Percentiles rank a stretch among this genome's conserved stretches.
Evolutionary conservation across 306 rosid species (phyloP).

Genomic region (Cotoneaster glaucophyllus): DNA sequence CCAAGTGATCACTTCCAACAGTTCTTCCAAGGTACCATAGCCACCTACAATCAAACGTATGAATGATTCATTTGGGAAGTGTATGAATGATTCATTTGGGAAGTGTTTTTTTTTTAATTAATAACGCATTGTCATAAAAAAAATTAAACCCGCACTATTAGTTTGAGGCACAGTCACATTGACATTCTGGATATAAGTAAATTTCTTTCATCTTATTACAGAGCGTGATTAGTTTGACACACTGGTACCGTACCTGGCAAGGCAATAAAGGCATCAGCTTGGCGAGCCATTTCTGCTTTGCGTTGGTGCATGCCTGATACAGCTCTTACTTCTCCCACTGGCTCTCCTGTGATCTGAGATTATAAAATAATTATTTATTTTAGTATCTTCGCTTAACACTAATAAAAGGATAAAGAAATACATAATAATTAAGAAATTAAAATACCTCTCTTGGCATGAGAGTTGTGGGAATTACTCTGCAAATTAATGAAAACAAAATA

Average conservation of each 20-base stretch:
- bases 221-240: background rate
- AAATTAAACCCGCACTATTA: background rate
- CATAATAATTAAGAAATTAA: background rate
- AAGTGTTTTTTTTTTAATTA: background rate
- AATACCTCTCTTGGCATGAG: constrained; percentile 93
- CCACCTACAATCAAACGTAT: constrained; percentile 51
- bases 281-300: constrained; percentile 92
- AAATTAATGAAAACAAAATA: background rate
- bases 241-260: constrained; percentile 47
- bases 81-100: background rate
- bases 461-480: constrained; percentile 82
- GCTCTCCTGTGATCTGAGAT: constrained; percentile 72
- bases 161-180: too few species aligned
- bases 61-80: background rate
- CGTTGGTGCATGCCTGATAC: constrained; percentile 95
- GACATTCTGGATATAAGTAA: too few species aligned
- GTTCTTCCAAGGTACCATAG: constrained; percentile 87
- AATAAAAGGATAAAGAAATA: too few species aligned
- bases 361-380: background rate
- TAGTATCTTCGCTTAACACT: background rate
- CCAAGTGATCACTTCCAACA: constrained; percentile 87
- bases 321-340: constrained; percentile 81
- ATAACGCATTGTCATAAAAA: background rate
- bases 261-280: constrained; percentile 92
- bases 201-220: too few species aligned